Conservation (phyloP, 768 basidiomycete genomes). For the Lyophyllum shimeji region DNA sequence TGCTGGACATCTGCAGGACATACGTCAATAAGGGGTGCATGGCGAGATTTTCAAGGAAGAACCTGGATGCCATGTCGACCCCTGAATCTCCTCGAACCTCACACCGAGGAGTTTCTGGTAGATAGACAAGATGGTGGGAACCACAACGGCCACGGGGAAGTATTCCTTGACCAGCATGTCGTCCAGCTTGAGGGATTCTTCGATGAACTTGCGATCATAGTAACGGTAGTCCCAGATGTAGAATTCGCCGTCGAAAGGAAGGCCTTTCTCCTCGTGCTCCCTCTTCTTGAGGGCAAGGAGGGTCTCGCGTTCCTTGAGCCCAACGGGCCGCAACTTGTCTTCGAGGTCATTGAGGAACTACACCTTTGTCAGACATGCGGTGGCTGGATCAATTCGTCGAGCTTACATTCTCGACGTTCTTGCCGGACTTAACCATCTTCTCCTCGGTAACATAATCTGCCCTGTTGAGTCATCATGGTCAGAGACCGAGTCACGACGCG, state of each 20-base stretch:
- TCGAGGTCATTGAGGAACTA: conserved; percentile 82
- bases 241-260: conserved; percentile 70
- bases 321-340: conserved; percentile 71
- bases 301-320: conserved; percentile 59
- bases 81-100: conserved; percentile 62
- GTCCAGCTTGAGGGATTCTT: conserved; percentile 67
- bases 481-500: background rate
- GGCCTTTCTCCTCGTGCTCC: conserved; percentile 59
- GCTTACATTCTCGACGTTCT: conserved; percentile 55
- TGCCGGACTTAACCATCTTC: conserved; percentile 80
- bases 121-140: conserved; percentile 78
- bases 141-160: conserved; percentile 83
- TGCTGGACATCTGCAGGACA: conserved; percentile 66
- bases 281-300: conserved; percentile 75
- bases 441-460: conserved; percentile 84
- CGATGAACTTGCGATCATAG: conserved; percentile 65
- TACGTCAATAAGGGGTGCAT: conserved; percentile 1
- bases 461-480: conserved; percentile 24
- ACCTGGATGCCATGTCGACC: conserved; percentile 82
- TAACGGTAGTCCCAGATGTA: conserved; percentile 87
- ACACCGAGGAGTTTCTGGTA: conserved; percentile 84
- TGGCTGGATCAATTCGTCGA: background rate
- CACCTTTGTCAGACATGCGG: conserved; percentile 2
- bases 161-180: conserved; percentile 84
- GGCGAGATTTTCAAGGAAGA: conserved; percentile 7